Evolutionary conservation across 805 yeast species (phyloP), one percentile per base, ranked within the genome.

Genomic region (Saccharomyces cerevisiae): DNA sequence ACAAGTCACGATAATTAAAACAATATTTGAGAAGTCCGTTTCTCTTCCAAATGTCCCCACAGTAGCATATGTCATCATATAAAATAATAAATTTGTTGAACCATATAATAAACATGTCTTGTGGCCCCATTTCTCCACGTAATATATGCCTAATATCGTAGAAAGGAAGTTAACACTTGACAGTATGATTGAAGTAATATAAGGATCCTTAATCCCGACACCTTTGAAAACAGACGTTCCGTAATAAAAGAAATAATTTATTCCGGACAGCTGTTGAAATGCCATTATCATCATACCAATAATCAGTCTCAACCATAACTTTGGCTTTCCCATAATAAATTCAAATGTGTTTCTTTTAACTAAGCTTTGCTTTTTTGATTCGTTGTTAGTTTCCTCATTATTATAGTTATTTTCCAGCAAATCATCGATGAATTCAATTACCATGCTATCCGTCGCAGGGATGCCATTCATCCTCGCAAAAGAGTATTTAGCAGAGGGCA

Each of bases 1-100:
- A 72, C 87, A 83, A 6, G 89, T 77, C 53, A 84, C 74, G 62
- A 78, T 77, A 64, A 85, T 82, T 87, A 85, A 81, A 10, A 77
- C 80, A 57, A 73, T 64, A 63, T 87, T 87, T 36, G 79, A 67
- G 61, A 72, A 53, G 36, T 76, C 76, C 54, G 74, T 70, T 13
- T 66, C 70, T 55, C 81, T 71, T 43, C 71, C 65, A 59, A 77
- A 78, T 17, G 80, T 76, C 54, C 89, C 90, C 52, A 85, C 71
- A 47, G 79, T 73, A 4, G 89, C 76, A 66, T 81, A 85, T 55
- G 83, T 74, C 47, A 82, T 64, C 76, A 84, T 80, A 63, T 84
- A 78, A 17, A 75, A 64, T 53, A 76, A 70, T 84, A 82, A 82
- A 53, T 78, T 75, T 47, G 74, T 67, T 21, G 82, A 75, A 51